Percentiles rank a stretch among this genome's conserved stretches.
Evolutionary conservation across 129 eudicot genomes (phyloP).

Genomic region (Logfia minima): DNA sequence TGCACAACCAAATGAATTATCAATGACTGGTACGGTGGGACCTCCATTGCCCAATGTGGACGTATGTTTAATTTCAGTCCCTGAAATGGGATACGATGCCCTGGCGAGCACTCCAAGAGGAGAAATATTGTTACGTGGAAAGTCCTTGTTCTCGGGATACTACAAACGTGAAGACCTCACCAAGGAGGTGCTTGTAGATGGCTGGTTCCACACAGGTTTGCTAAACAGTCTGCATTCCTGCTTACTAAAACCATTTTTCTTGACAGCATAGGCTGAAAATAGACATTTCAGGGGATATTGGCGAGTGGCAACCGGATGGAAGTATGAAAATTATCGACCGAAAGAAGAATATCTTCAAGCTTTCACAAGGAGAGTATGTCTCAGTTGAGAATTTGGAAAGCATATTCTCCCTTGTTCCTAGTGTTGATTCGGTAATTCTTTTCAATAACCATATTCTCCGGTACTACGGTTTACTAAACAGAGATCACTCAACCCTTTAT

Average conservation of each 20-base stretch:
- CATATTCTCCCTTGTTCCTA: constrained; percentile 59
- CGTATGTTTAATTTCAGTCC: constrained; percentile 75
- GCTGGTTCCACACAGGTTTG: constrained; percentile 86
- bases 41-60: constrained; percentile 81
- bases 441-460: background rate
- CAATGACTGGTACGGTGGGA: constrained; percentile 81
- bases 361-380: constrained; percentile 96
- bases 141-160: constrained; percentile 67
- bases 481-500: too few relatives aligned
- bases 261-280: constrained; percentile 14
- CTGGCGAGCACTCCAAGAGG: constrained; percentile 58
- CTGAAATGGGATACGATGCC: constrained; percentile 86
- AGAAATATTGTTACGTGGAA: constrained; percentile 75
- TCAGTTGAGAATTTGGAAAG: constrained; percentile 85
- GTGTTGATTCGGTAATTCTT: constrained; percentile 61
- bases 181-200: constrained; percentile 66
- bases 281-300: constrained; percentile 68
- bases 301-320: constrained; percentile 97
- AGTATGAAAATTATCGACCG: constrained; percentile 92
- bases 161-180: constrained; percentile 78
- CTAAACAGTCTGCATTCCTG: background rate
- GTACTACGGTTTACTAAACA: too few relatives aligned
- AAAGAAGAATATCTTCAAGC: constrained; percentile 96
- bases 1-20: constrained; percentile 59
- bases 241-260: background rate